Base-by-base conservation (phyloP, 2,329 filamentous ascomycete genomes). In the Didymella lethalis region DNA sequence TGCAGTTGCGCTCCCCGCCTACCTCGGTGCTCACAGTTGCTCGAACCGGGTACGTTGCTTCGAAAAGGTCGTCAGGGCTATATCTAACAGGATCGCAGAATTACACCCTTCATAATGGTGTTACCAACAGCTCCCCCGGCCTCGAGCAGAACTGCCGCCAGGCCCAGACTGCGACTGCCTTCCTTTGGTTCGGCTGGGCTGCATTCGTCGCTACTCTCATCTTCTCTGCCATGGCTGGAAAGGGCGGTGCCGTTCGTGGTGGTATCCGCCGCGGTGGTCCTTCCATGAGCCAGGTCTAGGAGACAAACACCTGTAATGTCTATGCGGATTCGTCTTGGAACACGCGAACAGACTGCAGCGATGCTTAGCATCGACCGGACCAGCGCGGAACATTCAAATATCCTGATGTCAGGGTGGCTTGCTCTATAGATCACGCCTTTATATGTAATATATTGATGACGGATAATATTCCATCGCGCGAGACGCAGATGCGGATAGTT, bases 161-260 rank as follows among this genome's bases (percentile, higher is more conserved):
- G 78, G 85, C 91, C 16, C 90, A 93, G 80, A 90, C 90, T 36
- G 85, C 85, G 62, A 86, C 85, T 32, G 89, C 86, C 36, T 94
- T 94, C 80, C 83, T 92, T 78, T 94, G 89, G 89, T 93, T 93
- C 79, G 84, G 91, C 48, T 91, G 89, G 75, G 83, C 80, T 38
- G 81, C 84, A 26, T 90, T 89, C 70, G 78, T 81, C 28, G 86
- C 73, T 18, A 78, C 80, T 3, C 83, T 83, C 40, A 74, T 87
- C 44, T 80, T 86, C 71, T 82, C 90, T 63, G 78, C 83, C 54
- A 75, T 87, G 68, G 78, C 80, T 59, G 82, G 83, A 57, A 81
- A 83, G 66, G 81, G 84, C 36, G 73, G 67, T 54, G 68, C 66
- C n/a, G 72, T 78, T 45, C 82, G 86, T 40, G 78, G 82, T 53